Percentiles rank a stretch among this genome's conserved stretches.
Conservation (phyloP, 495 filamentous ascomycete genomes). For the Trichoderma asperelloides region DNA sequence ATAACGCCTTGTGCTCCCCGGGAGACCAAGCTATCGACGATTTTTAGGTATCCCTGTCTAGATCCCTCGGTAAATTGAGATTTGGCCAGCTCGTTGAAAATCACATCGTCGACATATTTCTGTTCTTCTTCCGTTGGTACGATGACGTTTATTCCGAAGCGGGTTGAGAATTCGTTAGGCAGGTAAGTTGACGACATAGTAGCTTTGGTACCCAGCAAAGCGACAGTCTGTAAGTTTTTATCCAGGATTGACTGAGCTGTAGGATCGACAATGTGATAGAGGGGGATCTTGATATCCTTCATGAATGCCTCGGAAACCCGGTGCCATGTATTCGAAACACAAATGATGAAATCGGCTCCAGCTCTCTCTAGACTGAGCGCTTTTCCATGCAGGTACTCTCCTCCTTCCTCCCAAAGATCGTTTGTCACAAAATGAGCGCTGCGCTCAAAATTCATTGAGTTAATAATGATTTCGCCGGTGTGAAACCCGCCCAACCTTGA, state of each 20-base stretch:
- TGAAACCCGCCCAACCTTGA: neutral
- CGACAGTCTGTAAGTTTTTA: neutral
- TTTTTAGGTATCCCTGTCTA: neutral
- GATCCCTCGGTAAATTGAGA: neutral
- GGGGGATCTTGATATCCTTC: neutral
- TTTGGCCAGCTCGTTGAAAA: neutral
- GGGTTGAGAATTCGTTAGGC: neutral
- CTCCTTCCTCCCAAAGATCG: neutral
- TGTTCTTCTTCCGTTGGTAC: neutral
- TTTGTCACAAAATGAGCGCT: neutral
- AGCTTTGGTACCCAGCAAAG: neutral
- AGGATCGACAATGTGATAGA: neutral
- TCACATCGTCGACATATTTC: neutral
- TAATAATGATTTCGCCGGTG: neutral
- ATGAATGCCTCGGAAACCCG: neutral
- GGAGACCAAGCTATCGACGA: neutral
- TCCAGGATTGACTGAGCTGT: neutral
- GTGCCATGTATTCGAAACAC: neutral
- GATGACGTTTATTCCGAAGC: neutral
- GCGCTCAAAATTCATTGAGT: neutral
- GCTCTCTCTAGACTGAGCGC: neutral
- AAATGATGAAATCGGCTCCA: neutral
- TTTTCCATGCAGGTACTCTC: neutral
- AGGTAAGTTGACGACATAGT: neutral
- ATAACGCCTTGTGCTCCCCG: neutral